A percentile compares a stretch with the other conserved stretches of the same genome.
These are phyloP conservation scores for Globisporangium canariense DNA, from an alignment of 352 stramenopile species.

Conservation along the genomic window DNA sequence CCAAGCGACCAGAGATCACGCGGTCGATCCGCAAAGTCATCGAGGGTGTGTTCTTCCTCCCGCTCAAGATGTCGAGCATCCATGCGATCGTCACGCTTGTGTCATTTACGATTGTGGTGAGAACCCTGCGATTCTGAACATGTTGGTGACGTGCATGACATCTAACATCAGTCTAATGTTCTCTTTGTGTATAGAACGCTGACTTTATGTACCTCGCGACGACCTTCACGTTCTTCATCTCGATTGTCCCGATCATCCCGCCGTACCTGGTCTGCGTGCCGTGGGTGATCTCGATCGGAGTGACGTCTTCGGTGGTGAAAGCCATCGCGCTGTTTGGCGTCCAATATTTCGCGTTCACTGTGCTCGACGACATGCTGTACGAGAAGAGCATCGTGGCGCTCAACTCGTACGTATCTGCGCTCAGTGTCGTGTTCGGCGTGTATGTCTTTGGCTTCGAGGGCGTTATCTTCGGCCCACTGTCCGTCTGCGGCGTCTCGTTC, in stretches of 20 bases:
- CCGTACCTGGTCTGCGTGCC: conserved; percentile 83
- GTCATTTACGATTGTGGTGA: conserved; percentile 82
- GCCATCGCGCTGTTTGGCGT: conserved; percentile 74
- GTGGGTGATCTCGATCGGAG: conserved; percentile 76
- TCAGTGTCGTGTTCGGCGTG: conserved; percentile 84
- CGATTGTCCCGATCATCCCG: conserved; percentile 85
- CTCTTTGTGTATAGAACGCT: conserved; percentile 43
- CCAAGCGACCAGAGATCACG: conserved; percentile 69
- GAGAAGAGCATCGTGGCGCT: conserved; percentile 84
- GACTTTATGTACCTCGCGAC: conserved; percentile 87
- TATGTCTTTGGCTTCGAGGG: conserved; percentile 88
- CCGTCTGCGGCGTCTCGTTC: conserved; percentile 80
- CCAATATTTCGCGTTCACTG: conserved; percentile 82
- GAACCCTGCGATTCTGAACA: conserved; percentile 7
- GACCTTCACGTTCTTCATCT: conserved; percentile 86
- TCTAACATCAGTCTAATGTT: neutral
- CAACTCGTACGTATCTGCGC: conserved; percentile 83
- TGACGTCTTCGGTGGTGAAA: conserved; percentile 81
- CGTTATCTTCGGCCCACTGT: conserved; percentile 82
- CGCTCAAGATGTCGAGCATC: conserved; percentile 87
- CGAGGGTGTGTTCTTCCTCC: conserved; percentile 85
- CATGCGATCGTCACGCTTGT: conserved; percentile 86
- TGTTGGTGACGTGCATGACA: neutral
- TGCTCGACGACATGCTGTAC: conserved; percentile 87
- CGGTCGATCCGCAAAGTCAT: conserved; percentile 75